Conservation (phyloP, 2,329 filamentous ascomycete species). For the Hypoxylon sp. region DNA sequence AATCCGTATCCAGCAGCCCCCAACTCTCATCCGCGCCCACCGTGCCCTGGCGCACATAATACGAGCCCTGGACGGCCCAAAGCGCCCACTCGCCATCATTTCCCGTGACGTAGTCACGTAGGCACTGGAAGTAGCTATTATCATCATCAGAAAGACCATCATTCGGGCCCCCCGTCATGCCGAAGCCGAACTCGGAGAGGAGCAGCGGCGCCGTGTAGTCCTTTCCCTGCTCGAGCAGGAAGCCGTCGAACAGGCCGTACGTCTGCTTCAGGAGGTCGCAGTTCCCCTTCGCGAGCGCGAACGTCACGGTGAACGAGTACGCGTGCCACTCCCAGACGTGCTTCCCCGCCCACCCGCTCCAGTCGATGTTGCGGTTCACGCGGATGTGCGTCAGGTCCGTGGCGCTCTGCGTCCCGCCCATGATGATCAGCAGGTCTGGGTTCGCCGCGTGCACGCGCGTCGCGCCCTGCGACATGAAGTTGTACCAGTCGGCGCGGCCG, state of each 20-base stretch:
- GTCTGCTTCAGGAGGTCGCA: conserved; percentile 61
- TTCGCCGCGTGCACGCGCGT: conserved; percentile 66
- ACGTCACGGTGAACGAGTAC: conserved; percentile 69
- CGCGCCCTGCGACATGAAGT: conserved; percentile 63
- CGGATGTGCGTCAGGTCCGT: conserved; percentile 66
- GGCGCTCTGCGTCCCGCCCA: conserved; percentile 68
- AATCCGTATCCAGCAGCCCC: conserved; percentile 64
- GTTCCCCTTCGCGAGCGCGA: conserved; percentile 58
- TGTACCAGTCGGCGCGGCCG: conserved; percentile 65
- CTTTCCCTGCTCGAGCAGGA: conserved; percentile 64
- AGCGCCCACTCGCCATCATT: conserved; percentile 73
- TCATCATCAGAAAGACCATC: conserved; percentile 62
- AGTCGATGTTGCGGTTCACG: conserved; percentile 59
- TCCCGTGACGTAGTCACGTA: conserved; percentile 65
- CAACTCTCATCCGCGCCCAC: conserved; percentile 68
- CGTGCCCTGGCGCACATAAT: conserved; percentile 67
- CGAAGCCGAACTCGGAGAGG: conserved; percentile 72
- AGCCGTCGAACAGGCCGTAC: conserved; percentile 66
- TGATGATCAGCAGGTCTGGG: conserved; percentile 66
- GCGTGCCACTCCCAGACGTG: conserved; percentile 73
- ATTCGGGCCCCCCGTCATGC: conserved; percentile 60
- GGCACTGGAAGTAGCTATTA: conserved; percentile 65
- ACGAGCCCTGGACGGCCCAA: conserved; percentile 72
- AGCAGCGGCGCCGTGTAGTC: conserved; percentile 68
- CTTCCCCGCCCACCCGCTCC: conserved; percentile 63